A percentile compares a stretch with the other conserved stretches of the same genome.
phyloP scores from a whole-genome alignment of 495 filamentous ascomycete species.

The Podospora comata region DNA sequence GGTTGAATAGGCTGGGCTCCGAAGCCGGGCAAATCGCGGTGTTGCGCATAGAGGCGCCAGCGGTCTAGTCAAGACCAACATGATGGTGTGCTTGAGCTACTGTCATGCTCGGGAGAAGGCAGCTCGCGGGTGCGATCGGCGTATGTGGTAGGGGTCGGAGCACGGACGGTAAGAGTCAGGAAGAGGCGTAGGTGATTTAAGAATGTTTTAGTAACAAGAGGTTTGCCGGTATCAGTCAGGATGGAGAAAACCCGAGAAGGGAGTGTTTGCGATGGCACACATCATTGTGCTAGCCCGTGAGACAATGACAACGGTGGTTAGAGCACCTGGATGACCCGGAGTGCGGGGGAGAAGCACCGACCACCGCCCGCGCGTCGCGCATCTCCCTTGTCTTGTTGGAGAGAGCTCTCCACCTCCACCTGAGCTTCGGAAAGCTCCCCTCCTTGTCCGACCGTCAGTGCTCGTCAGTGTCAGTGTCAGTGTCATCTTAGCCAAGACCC shows the following conservation, averaged over 20 bases:
- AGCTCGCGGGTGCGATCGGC: not conserved
- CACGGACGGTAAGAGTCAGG: not conserved
- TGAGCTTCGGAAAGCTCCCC: slow-evolving; percentile 15
- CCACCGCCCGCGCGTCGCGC: not conserved
- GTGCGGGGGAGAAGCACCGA: slow-evolving; percentile 11
- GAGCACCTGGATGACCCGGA: not conserved
- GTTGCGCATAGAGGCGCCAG: slow-evolving; percentile 21
- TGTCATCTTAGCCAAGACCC: not conserved
- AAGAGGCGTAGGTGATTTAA: slow-evolving; percentile 11
- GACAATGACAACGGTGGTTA: slow-evolving; percentile 2
- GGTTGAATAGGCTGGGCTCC: slow-evolving; percentile 34
- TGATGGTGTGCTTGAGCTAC: slow-evolving; percentile 22
- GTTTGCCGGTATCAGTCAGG: not conserved
- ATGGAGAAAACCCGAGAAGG: not conserved
- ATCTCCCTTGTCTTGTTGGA: not conserved
- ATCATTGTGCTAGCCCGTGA: not conserved
- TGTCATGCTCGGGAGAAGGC: slow-evolving; percentile 16
- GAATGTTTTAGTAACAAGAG: slow-evolving; percentile 6
- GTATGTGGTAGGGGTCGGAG: not conserved
- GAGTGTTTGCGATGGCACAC: not conserved
- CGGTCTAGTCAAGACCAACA: slow-evolving; percentile 36
- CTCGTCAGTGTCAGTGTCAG: not conserved
- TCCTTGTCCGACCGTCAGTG: not conserved
- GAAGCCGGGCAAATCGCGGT: slow-evolving; percentile 16
- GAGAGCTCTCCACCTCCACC: not conserved